Base-by-base conservation (phyloP, 768 basidiomycete genomes). In the Clavaria fumosa region DNA sequence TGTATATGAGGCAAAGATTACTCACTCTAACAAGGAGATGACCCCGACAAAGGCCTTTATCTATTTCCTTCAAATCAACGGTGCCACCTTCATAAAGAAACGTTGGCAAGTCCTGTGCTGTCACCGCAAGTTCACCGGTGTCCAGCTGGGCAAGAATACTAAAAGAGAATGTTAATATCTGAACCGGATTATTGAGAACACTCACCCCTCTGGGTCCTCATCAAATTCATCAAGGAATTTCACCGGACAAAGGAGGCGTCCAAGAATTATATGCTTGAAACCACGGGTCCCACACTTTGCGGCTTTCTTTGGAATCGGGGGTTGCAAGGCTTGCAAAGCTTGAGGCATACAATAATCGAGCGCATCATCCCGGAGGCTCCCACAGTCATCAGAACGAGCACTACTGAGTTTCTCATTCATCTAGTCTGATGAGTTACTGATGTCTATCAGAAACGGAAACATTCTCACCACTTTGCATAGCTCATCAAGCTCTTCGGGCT, bases 1-100 rank as follows among this genome's bases (percentile, higher is more conserved):
- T 14, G 7, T 10, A 39, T 15, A 19, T 11, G 18, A 28, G 18
- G 4, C 12, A 31, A 17, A 11, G 27, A 24, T 15, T n/a, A 41
- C 43, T 22, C 28, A 44, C 34, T 9, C 43, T 39, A 27, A 44
- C 23, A 15, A 44, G 34, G 20, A 44, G 15, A n/a, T 28, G 35
- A 18, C 39, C 21, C 14, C 34, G 34, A 17, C 32, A 24, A 12
- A 44, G 35, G 7, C 43, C 43, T 18, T 19, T 18, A 7, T 41
- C 34, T 15, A 41, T 37, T 26, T 41, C 34, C 10, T 31, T 31
- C 5, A 34, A 35, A 23, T 44, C 31, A 18, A 31, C 40, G 10
- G 14, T 14, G n/a, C 18, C n/a, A 23, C 23, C 23, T 20, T 35
- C 21, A 23, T 15, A 35, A 20, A 35, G 34, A 23, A 35, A 35